phyloP scores from a whole-genome alignment of 2,329 filamentous ascomycete species.

The Harringtonia lauricola region DNA sequence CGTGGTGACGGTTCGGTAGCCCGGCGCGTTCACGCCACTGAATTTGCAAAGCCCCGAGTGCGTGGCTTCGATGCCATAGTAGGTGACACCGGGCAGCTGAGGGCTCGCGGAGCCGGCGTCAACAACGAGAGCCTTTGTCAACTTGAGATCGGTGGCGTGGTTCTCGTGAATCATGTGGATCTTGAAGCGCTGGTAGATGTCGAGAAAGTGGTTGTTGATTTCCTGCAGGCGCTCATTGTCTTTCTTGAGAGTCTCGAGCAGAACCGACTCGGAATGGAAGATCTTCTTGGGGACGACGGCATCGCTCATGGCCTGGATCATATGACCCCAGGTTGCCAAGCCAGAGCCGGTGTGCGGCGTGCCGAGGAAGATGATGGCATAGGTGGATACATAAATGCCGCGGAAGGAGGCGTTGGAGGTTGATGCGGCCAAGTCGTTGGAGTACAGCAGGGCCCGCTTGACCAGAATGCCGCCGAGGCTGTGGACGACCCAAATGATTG shows the following conservation, averaged over 20 bases:
- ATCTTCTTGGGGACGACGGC: slow-evolving; percentile 54
- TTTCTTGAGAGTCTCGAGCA: slow-evolving; percentile 59
- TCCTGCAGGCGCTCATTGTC: slow-evolving; percentile 65
- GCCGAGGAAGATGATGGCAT: slow-evolving; percentile 65
- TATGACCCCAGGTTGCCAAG: slow-evolving; percentile 54
- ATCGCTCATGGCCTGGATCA: slow-evolving; percentile 57
- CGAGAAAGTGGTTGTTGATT: slow-evolving; percentile 62
- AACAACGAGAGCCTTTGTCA: slow-evolving; percentile 53
- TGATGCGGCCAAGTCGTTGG: slow-evolving; percentile 51
- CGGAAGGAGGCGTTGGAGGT: too few relatives aligned
- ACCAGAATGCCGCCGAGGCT: slow-evolving; percentile 63
- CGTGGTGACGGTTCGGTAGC: slow-evolving; percentile 44
- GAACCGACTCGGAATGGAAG: slow-evolving; percentile 54
- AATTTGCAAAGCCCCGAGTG: slow-evolving; percentile 67
- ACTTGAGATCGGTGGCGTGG: slow-evolving; percentile 57
- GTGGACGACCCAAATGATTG: slow-evolving; percentile 68
- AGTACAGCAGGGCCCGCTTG: slow-evolving; percentile 59
- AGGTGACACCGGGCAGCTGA: slow-evolving; percentile 55
- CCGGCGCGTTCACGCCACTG: slow-evolving; percentile 49
- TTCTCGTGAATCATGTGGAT: slow-evolving; percentile 72
- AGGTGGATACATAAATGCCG: slow-evolving; percentile 64
- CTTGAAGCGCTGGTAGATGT: slow-evolving; percentile 59
- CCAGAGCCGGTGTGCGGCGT: slow-evolving; percentile 65
- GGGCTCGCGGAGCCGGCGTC: slow-evolving; percentile 61
- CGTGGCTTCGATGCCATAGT: slow-evolving; percentile 65